phyloP scores from a whole-genome alignment of 2,329 filamentous ascomycete genomes.

The Ophiostoma triangulosporum region DNA sequence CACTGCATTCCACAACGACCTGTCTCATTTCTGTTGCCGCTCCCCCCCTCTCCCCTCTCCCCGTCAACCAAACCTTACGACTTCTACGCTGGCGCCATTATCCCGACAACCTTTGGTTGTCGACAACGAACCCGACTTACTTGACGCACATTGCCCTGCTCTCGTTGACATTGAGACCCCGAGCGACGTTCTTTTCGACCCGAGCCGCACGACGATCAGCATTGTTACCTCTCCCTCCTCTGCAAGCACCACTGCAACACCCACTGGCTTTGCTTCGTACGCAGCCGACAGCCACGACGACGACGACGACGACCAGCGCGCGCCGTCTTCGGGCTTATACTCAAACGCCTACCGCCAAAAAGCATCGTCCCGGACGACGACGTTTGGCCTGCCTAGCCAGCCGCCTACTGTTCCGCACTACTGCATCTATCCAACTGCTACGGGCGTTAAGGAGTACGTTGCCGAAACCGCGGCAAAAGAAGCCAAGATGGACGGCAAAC shows the following conservation, averaged over 20 bases:
- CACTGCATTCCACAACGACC: neutral
- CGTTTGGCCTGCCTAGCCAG: conserved; percentile 18
- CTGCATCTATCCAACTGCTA: conserved; percentile 14
- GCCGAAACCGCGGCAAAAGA: conserved; percentile 4
- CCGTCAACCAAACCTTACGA: neutral
- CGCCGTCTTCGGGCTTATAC: neutral
- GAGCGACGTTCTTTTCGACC: conserved; percentile 28
- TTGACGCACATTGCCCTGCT: conserved; percentile 9
- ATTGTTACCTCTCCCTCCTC: conserved; percentile 3
- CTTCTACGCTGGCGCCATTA: conserved; percentile 14
- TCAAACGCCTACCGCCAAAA: neutral
- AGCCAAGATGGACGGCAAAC: conserved; percentile 69
- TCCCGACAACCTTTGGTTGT: conserved; percentile 11
- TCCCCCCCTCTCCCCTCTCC: neutral
- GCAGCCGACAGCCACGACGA: neutral
- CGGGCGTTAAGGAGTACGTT: conserved; percentile 8
- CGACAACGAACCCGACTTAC: conserved; percentile 9
- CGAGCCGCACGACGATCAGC: conserved; percentile 18
- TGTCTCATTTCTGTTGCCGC: neutral
- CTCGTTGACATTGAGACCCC: conserved; percentile 21
- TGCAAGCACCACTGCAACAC: neutral
- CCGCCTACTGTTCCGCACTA: conserved; percentile 20
- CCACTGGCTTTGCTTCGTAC: neutral
- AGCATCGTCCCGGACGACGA: neutral
- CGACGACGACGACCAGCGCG: neutral